Conservation (phyloP, 257 asterid species). For the Anisodus acutangulus region DNA sequence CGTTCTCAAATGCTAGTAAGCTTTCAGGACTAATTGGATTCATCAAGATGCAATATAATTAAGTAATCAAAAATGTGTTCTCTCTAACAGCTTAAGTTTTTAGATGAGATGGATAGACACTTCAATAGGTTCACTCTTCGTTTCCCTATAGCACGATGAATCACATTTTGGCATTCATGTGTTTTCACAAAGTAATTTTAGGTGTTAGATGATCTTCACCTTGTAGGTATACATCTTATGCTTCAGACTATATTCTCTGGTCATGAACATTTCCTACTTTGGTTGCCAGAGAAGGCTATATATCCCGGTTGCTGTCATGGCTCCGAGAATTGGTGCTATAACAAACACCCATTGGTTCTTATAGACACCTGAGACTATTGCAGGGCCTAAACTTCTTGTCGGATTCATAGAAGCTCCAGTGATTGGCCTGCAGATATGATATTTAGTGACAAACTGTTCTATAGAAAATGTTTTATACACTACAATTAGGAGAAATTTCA, state of each 20-base stretch:
- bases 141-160: background rate
- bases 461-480: background rate
- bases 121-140: background rate
- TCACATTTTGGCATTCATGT: background rate
- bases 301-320: conserved; percentile 42
- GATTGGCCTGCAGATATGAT: conserved; percentile 47
- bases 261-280: background rate
- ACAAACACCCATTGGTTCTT: conserved; percentile 57
- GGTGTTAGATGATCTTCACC: background rate
- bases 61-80: background rate
- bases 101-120: background rate
- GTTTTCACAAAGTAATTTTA: background rate
- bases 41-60: background rate
- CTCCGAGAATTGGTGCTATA: conserved; percentile 52
- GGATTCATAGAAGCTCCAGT: conserved; percentile 73
- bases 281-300: conserved; percentile 43
- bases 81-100: background rate
- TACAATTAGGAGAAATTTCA: background rate
- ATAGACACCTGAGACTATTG: conserved; percentile 48
- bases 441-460: background rate
- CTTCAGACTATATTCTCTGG: conserved; percentile 23
- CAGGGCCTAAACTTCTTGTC: conserved; percentile 64
- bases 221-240: background rate
- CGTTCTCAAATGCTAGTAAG: background rate
- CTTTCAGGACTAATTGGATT: background rate